phyloP scores from a whole-genome alignment of 2,329 filamentous ascomycete species.

The Penicillium griseofulvum region DNA sequence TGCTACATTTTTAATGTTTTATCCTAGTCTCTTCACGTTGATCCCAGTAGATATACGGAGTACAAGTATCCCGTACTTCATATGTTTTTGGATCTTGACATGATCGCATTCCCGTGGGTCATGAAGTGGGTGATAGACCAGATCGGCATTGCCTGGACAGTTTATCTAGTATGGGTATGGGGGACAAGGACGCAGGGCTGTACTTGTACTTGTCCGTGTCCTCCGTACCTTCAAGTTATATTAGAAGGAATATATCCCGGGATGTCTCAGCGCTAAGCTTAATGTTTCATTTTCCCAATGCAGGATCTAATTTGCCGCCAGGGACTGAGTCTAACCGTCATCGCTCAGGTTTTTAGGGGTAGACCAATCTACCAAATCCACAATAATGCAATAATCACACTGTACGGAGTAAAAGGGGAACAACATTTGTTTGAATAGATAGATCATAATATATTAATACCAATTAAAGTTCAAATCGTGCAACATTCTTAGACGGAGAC shows the following conservation, averaged over 20 bases:
- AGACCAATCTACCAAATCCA: background rate
- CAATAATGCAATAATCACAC: background rate
- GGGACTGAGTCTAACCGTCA: slow-evolving; percentile 7
- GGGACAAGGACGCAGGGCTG: too few species aligned
- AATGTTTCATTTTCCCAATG: slow-evolving; percentile 7
- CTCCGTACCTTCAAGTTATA: too few species aligned
- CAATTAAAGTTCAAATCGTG: background rate
- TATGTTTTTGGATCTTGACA: background rate
- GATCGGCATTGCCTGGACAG: background rate
- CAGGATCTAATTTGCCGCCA: slow-evolving; percentile 7
- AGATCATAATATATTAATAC: background rate
- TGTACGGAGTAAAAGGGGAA: background rate
- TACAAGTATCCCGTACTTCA: background rate
- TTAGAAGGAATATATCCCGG: background rate
- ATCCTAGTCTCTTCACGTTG: background rate
- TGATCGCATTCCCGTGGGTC: slow-evolving; percentile 4
- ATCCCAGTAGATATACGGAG: too few species aligned
- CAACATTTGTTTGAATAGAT: background rate
- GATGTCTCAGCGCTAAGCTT: slow-evolving; percentile 1
- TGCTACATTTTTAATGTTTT: background rate
- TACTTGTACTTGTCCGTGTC: too few species aligned
- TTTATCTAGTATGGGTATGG: background rate
- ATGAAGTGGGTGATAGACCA: background rate
- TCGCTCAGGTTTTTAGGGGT: background rate
- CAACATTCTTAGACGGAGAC: slow-evolving; percentile 5